Base-by-base conservation (phyloP, 2,329 filamentous ascomycete species). In the Aspergillus quadricinctus region DNA sequence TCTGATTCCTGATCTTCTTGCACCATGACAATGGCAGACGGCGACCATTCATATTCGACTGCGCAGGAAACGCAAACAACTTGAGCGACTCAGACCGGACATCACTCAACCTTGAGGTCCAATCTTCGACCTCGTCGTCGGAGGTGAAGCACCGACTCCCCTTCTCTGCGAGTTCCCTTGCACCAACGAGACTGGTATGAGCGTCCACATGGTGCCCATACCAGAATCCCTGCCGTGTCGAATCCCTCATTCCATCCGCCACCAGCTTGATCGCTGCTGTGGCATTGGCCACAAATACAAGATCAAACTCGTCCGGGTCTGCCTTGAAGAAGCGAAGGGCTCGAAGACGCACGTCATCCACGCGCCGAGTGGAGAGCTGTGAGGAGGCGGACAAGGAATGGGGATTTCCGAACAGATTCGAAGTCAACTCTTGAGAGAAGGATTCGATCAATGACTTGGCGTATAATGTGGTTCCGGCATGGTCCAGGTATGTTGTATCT, bases 231-330 rank as follows among this genome's bases (percentile, higher is more conserved):
- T 77, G 61, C 8, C 65, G 73, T 8, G 85, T 80, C 48, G 80
- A 77, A 57, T 87, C 84, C 53, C 89, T 80, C 65, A 97, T 82
- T 4, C 86, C 86, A 55, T 97, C 94, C 52, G 84, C 81, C 2
- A 96, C 88, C 10, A 97, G 76, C 73, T 97, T 97, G 66, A 96
- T 88, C 6, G 87, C 92, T 3, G 92, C 91, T 0, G 93, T 97
- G 21, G 93, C 89, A 72, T 97, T 97, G 37, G 91, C 86, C 27
- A 95, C 90, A 69, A 97, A 97, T 1, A 97, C 84, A 2, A 97
- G 75, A 65, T 97, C 92, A 64, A 94, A 97, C 1, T 89, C 80
- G 9, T 85, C 81, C 2, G 92, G 89, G 61, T 92, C 86, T 2
- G 92, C 92, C 46, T 88, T 86, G 75, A 97, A 92, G 66, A 95